These are phyloP conservation scores for Osmanthus fragrans DNA, from an alignment of 257 asterid species.

Conservation along the genomic window DNA sequence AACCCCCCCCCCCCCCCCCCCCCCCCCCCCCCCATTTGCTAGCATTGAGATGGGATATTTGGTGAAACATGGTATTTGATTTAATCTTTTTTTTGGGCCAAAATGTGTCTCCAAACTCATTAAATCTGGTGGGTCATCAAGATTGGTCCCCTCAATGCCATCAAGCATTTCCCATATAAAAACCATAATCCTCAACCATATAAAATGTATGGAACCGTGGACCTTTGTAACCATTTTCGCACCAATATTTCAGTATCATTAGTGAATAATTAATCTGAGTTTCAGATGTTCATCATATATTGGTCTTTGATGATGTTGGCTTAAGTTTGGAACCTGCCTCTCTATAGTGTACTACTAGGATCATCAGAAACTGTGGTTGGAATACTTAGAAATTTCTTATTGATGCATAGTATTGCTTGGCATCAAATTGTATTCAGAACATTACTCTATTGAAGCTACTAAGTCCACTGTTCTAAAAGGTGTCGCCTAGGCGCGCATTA, in stretches of 20 bases:
- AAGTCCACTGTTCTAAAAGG: no score
- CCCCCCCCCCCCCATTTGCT: not conserved
- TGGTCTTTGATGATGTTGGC: not conserved
- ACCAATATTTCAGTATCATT: not conserved
- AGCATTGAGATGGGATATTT: not conserved
- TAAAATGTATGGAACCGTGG: not conserved
- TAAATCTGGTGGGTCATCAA: not conserved
- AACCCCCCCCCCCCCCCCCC: no score
- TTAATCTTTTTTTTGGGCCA: not conserved
- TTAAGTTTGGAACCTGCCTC: not conserved
- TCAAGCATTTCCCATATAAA: not conserved
- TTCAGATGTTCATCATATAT: not conserved
- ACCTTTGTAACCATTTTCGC: not conserved
- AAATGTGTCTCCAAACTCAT: not conserved
- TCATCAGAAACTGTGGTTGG: not conserved
- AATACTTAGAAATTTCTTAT: no score
- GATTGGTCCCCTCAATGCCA: not conserved
- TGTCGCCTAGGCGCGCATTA: no score
- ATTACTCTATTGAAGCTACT: not conserved
- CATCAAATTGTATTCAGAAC: not conserved
- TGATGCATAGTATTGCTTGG: not conserved
- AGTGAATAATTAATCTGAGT: not conserved
- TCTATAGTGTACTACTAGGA: not conserved
- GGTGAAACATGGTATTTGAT: not conserved
- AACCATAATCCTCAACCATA: not conserved